A percentile compares a stretch with the other conserved stretches of the same genome.
Evolutionary conservation across 768 basidiomycete species (phyloP).

Genomic region (Leccinum subgranulosum): DNA sequence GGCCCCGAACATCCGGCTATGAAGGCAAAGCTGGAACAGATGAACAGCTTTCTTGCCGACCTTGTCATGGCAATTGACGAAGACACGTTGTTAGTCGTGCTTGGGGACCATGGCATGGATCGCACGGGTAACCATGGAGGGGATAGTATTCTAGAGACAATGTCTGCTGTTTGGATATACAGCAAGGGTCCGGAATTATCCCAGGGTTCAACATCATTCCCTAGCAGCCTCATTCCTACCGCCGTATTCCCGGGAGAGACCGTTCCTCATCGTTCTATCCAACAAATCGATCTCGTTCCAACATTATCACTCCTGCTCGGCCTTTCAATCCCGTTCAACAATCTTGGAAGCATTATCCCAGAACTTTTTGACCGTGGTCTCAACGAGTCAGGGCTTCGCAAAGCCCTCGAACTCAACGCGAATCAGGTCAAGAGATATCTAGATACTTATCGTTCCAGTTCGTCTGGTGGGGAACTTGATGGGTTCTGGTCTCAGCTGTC

Average conservation of each 20-base stretch:
- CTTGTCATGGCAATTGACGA: conserved; percentile 75
- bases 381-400: conserved; percentile 39
- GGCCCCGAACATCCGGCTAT: conserved; percentile 87
- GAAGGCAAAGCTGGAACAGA: conserved; percentile 81
- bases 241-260: conserved; percentile 59
- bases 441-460: conserved; percentile 66
- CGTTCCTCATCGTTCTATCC: conserved; percentile 58
- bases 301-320: conserved; percentile 87
- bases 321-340: conserved; percentile 93
- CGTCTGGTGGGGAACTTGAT: conserved; percentile 73
- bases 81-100: conserved; percentile 86
- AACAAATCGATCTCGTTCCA: conserved; percentile 93
- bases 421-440: conserved; percentile 77
- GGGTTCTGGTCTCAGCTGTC: conserved; percentile 55
- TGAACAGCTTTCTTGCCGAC: conserved; percentile 73
- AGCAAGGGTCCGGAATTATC: conserved; percentile 65
- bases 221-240: conserved; percentile 50
- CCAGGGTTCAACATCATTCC: conserved; percentile 33
- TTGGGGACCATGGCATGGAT: conserved; percentile 99
- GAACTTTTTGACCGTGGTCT: conserved; percentile 71
- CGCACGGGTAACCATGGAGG: conserved; percentile 93
- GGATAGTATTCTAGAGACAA: conserved; percentile 81
- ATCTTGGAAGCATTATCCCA: conserved; percentile 87
- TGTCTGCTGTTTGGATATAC: conserved; percentile 89
- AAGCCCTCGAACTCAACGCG: conserved; percentile 68